Evolutionary conservation across 768 basidiomycete species (phyloP), one percentile per base, ranked within the genome.

Genomic region (Suillus cothurnatus): DNA sequence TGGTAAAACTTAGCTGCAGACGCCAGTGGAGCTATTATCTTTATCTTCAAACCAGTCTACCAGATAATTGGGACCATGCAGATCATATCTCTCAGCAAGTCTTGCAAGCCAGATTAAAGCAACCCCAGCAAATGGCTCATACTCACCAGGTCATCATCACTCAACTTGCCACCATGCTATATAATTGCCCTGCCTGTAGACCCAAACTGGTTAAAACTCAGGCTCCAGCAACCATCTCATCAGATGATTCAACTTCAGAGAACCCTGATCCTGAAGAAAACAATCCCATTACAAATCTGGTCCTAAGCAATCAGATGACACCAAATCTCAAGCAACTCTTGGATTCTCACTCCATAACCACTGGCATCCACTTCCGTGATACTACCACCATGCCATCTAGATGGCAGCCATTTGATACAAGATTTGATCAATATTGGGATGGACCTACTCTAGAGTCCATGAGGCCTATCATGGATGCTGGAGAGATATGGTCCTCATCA

Each of bases 361-460:
- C 38, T 19, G 31, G 34, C 8, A 41, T 38, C 2, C 50, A 43
- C 8, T 17, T 36, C n/a, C 58, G 41, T 28, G 15, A 34, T n/a
- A 43, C 6, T 0, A 8, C 0, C 19, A 19, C 19, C 6, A 32
- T 38, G 34, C 28, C 43, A 23, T 14, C 17, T 15, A 45, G 61
- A 26, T 66, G 52, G 53, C 34, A n/a, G 28, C 41, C 34, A 17
- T 45, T 62, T 26, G 61, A 62, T 49, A 4, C 14, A 19, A 28
- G 1, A 9, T 66, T 57, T 12, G 65, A 66, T 43, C 14, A 62
- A 14, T 66, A 66, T 50, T 26, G 39, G 41, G 41, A 32, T n/a
- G 61, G 17, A 17, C 61, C 68, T 2, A 36, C 50, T 4, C 50
- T 63, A 4, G 65, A 69, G 34, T n/a, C n/a, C n/a, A n/a, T n/a